Percentiles rank a stretch among this genome's conserved stretches.
These are phyloP conservation scores for Trichophaea hybrida DNA, from an alignment of 2,329 filamentous ascomycete genomes.

Conservation along the genomic window DNA sequence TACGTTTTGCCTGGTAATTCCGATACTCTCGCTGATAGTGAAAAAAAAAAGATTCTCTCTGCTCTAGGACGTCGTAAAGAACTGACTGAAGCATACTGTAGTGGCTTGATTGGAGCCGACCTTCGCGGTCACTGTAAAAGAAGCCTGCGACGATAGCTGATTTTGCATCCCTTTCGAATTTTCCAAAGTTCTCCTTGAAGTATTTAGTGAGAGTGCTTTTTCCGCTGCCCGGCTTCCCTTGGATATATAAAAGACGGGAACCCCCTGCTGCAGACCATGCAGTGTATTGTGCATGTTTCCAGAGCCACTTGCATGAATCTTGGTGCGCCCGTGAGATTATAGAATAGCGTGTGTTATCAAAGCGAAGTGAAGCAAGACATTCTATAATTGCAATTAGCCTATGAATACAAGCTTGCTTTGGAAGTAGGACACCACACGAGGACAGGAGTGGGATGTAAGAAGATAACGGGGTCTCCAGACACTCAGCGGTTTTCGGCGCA, in stretches of 20 bases:
- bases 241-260: background rate
- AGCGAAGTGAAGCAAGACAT: background rate
- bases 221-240: background rate
- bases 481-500: background rate
- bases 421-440: no score
- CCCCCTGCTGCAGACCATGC: background rate
- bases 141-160: background rate
- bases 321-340: background rate
- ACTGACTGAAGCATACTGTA: constrained; percentile 1
- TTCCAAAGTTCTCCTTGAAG: background rate
- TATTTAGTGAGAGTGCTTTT: background rate
- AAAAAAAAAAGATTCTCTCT: constrained; percentile 1
- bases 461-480: no score
- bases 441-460: no score
- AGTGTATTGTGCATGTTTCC: background rate
- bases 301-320: background rate
- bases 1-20: background rate
- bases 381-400: background rate
- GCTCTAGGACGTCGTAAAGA: background rate
- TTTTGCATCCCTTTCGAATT: background rate
- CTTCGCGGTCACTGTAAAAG: constrained; percentile 6
- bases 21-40: constrained; percentile 2
- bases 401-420: no score
- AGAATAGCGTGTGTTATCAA: background rate
- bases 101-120: background rate